phyloP scores from a whole-genome alignment of 129 eudicot species.

The Flaveria trinervia region DNA sequence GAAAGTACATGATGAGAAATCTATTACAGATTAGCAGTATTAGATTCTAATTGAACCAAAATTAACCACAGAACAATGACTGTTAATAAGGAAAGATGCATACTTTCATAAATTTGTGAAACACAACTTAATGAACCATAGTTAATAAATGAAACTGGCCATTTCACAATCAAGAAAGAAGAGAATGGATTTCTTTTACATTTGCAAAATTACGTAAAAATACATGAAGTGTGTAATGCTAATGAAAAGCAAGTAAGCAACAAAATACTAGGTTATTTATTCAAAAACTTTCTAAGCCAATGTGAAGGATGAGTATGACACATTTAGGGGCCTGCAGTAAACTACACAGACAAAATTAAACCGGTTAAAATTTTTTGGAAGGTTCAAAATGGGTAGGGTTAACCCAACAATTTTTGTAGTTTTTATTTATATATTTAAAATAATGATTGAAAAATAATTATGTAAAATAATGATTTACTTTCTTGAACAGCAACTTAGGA shows the following conservation, averaged over 20 bases:
- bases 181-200: conserved; percentile 12
- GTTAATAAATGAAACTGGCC: background rate
- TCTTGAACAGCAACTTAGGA: background rate
- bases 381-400: background rate
- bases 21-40: background rate
- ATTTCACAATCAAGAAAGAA: background rate
- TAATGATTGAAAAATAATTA: background rate
- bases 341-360: background rate
- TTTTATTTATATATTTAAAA: background rate
- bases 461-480: background rate
- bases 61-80: conserved; percentile 5
- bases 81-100: background rate
- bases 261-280: background rate
- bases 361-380: background rate
- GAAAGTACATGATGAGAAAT: conserved; percentile 1
- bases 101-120: conserved; percentile 16
- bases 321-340: conserved; percentile 4
- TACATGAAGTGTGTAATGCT: background rate
- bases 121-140: conserved; percentile 1
- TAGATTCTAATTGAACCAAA: conserved; percentile 8
- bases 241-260: background rate
- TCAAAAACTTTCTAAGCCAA: background rate
- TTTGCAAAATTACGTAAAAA: conserved; percentile 3
- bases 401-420: background rate
- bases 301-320: conserved; percentile 3